Evolutionary conservation across 2,329 filamentous ascomycete genomes (phyloP).

Genomic region (Botryotinia convoluta): DNA sequence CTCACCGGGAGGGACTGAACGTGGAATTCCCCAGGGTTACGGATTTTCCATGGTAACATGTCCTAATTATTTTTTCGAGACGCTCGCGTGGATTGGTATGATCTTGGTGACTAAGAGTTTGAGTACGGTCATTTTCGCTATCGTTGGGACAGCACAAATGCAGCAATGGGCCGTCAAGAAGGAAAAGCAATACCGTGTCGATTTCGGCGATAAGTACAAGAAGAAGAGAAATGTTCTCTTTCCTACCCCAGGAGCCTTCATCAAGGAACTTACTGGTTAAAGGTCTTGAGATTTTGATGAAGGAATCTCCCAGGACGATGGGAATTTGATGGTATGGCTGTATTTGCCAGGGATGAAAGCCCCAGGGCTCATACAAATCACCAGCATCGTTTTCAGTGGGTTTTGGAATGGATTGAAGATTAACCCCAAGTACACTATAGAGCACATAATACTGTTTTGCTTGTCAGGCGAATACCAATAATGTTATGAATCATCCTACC

Average conservation of each 20-base stretch:
- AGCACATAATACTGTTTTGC: background rate
- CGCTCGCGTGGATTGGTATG: slow-evolving; percentile 80
- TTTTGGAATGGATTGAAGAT: background rate
- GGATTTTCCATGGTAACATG: slow-evolving; percentile 87
- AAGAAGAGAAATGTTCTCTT: slow-evolving; percentile 83
- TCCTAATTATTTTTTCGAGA: slow-evolving; percentile 96
- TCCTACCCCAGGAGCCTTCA: slow-evolving; percentile 44
- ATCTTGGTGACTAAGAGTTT: slow-evolving; percentile 77
- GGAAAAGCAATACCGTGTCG: slow-evolving; percentile 83
- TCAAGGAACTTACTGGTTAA: slow-evolving; percentile 24
- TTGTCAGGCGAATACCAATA: background rate
- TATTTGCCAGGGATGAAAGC: background rate
- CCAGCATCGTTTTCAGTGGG: background rate
- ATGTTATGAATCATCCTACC: background rate
- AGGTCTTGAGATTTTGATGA: background rate
- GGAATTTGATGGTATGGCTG: background rate
- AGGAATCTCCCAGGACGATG: background rate
- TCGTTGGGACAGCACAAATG: slow-evolving; percentile 76
- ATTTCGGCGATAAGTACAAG: slow-evolving; percentile 93
- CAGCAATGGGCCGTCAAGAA: slow-evolving; percentile 84
- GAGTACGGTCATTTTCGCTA: slow-evolving; percentile 73
- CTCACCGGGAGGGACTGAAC: slow-evolving; percentile 74
- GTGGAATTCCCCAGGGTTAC: slow-evolving; percentile 82
- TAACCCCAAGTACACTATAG: background rate
- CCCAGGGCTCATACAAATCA: too few relatives aligned